Base-by-base conservation (phyloP, 2,329 filamentous ascomycete species). In the Fusarium tupiense region DNA sequence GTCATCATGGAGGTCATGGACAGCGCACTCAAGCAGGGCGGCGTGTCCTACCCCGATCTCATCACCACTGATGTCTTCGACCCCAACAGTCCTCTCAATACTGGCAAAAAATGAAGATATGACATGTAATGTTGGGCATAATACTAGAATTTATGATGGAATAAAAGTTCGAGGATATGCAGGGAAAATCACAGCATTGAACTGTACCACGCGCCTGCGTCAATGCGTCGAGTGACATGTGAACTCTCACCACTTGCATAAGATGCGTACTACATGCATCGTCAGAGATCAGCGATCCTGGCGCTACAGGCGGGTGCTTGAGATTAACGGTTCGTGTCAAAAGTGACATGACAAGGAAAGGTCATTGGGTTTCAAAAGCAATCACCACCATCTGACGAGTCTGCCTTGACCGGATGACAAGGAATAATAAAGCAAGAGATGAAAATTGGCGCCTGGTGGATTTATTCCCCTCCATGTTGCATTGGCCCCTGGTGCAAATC, bases 1-100 rank as follows among this genome's bases (percentile, higher is more conserved):
- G 88, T 91, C 56, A 94, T 98, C 72, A 97, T 98, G 94, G 92
- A 95, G 81, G 85, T 86, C 58, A 90, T 90, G 88, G 89, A 90
- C 56, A 83, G 85, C 76, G 86, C 85, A 31, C 82, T 90, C 75
- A 83, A 81, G 78, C 87, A 90, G 79, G 88, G 88, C 31, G 86
- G 83, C 19, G 83, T 91, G 56, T 72, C 80, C 72, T 90, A 90
- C 77, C 88, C 89, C 3, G 87, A 88, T 22, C 77, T 88, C 65
- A 90, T 90, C 80, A 86, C 88, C 19, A 88, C 85, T 17, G 87
- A 88, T 73, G 85, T 89, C 29, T 92, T 85, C 80, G 90, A 91
- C 78, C 80, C 86, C 61, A 84, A 90, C 79, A 90, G 90, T 80
- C 86, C 88, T n/a, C 83, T 91, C 67, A 92, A 92, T 82, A 87